Evolutionary conservation across 2,329 filamentous ascomycete species (phyloP), one percentile per base, ranked within the genome.

Genomic region (Hymenoscyphus repandus): DNA sequence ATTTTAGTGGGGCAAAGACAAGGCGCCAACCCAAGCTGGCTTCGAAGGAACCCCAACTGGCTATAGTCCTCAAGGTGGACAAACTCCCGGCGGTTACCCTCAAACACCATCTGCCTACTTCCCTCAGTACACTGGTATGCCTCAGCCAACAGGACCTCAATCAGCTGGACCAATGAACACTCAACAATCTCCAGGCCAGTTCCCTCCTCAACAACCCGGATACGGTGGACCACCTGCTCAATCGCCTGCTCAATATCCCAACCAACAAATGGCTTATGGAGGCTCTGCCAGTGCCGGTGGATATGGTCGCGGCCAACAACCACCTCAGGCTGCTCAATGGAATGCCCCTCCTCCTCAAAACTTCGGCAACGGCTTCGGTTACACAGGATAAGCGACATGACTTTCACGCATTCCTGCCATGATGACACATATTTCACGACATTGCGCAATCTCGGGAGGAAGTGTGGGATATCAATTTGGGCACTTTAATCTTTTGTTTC

Each of bases 1-100:
- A 45, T 55, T 62, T 36, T 66, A 97, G 92, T 99, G 93, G 93
- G 93, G 93, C 68, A 99, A 99, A 75, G 93, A 99, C 72, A 95
- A 96, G 74, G 90, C 91, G 47, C 90, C 93, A 27, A 90, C 83
- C 36, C 55, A 58, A 60, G 79, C 87, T 64, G 87, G 86, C 61
- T 95, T 96, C 63, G 88, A 89, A 62, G 92, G 88, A 67, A 84
- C 87, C 62, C 86, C 79, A 62, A 80, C 80, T 67, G 72, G 75
- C 20, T 85, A 82, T 64, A 85, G 80, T 62, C 82, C 91, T 48
- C 88, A 91, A 68, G 88, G 83, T 63, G 85, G 79, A 62, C 84
- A 82, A 71, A 85, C 78, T 60, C 82, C 80, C 48, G 75, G 74
- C 47, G 84, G 77, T 50, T 96, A 86, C n/a, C 85, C 88, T 57